Base-by-base conservation (phyloP, 1,284 basidiomycete genomes). In the Tremellales sp. region DNA sequence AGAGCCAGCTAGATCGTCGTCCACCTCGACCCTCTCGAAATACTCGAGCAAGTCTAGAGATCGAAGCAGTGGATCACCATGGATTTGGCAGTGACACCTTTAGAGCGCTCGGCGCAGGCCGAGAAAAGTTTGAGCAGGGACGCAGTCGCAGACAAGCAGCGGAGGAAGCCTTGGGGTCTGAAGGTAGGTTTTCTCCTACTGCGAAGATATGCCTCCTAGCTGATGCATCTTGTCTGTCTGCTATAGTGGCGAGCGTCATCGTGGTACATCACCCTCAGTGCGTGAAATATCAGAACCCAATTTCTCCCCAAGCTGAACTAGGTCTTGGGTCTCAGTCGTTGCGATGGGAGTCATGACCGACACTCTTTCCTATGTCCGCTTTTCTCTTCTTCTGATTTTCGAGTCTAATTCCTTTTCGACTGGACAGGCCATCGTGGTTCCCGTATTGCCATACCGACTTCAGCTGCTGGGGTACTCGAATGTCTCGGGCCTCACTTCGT, bases 371-470 rank as follows among this genome's bases (percentile, higher is more conserved):
- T 70, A 66, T 54, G 65, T 69, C 45, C 42, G 66, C 58, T 3
- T 4, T 24, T 18, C 16, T 39, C 6, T 26, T 24, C 5, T 34
- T 33, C 22, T 34, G 25, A 2, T 28, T 19, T 13, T 9, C 29
- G 16, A 7, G 32, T 14, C 8, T 27, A 16, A 34, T 9, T 16
- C 10, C 21, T 19, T 36, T 16, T 22, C 10, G 29, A 24, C 13
- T 33, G 31, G n/a, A 13, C 47, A 69, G 65, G 54, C 54, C 14
- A 65, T 70, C 37, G 57, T 68, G 26, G 57, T 67, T 22, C 86
- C 86, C 2, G 81, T 88, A 36, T 74, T 88, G 48, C 86, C 86
- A 0, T 89, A 86, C 62, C 60, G 66, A 13, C 54, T 68, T 8
- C 50, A 65, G 36, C 49, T 33, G 3, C 48, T 68, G 22, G 56